Evolutionary conservation across 2,329 filamentous ascomycete genomes (phyloP).

Genomic region (Aspergillus sp.): DNA sequence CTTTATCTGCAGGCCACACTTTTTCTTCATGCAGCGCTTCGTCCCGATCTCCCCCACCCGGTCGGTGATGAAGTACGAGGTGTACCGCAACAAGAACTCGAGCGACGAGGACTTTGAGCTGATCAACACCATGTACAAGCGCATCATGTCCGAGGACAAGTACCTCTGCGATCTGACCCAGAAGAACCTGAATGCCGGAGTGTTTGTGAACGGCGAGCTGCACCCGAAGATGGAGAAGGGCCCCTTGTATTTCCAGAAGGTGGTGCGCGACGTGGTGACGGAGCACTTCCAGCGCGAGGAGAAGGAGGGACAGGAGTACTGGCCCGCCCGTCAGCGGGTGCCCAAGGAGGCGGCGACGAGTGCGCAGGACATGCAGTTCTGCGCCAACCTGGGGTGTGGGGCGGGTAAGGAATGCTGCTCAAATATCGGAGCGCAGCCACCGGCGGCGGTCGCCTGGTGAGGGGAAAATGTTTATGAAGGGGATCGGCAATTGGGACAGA

Average conservation of each 20-base stretch:
- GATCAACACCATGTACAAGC: slow-evolving; percentile 62
- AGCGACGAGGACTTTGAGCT: slow-evolving; percentile 59
- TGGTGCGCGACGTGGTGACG: slow-evolving; percentile 52
- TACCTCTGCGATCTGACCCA: slow-evolving; percentile 61
- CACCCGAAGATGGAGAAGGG: slow-evolving; percentile 62
- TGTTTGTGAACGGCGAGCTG: slow-evolving; percentile 63
- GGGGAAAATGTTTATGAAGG: background rate
- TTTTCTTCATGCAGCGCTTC: slow-evolving; percentile 66
- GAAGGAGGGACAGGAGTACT: slow-evolving; percentile 51
- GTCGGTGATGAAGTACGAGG: slow-evolving; percentile 62
- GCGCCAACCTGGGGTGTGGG: slow-evolving; percentile 24
- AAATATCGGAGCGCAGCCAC: background rate
- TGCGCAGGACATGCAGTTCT: slow-evolving; percentile 37
- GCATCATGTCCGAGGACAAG: slow-evolving; percentile 66
- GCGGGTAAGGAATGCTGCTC: slow-evolving; percentile 4
- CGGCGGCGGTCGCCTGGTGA: slow-evolving; percentile 12
- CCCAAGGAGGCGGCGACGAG: slow-evolving; percentile 28
- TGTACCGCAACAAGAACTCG: slow-evolving; percentile 63
- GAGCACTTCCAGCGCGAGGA: slow-evolving; percentile 52
- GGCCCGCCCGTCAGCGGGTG: slow-evolving; percentile 51
- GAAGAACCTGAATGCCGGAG: slow-evolving; percentile 60
- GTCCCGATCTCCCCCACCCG: slow-evolving; percentile 56
- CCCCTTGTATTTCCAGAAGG: slow-evolving; percentile 58
- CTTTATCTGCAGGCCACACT: slow-evolving; percentile 46
- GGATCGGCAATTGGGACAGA: no score